These are phyloP conservation scores for Globisporangium irregulare DNA, from an alignment of 352 stramenopile genomes.

Conservation along the genomic window DNA sequence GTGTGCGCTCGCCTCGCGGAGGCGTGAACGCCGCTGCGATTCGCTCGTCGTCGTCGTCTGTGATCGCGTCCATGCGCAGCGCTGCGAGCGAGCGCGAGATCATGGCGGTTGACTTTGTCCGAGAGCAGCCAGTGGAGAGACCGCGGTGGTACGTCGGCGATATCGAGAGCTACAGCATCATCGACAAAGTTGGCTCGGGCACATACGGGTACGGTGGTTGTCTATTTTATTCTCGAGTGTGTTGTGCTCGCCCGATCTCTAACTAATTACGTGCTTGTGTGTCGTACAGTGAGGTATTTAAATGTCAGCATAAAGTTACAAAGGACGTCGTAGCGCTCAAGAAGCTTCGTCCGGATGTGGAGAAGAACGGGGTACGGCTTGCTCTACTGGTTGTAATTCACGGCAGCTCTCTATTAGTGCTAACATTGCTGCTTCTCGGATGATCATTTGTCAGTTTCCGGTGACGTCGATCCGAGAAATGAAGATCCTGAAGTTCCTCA, in stretches of 20 bases:
- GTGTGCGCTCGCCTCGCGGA: constrained; percentile 9
- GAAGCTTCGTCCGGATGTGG: constrained; percentile 78
- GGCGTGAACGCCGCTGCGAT: constrained; percentile 15
- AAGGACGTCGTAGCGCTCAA: constrained; percentile 87
- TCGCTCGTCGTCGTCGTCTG: constrained; percentile 42
- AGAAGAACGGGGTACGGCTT: constrained; percentile 78
- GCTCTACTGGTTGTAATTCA: not conserved
- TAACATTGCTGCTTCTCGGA: not conserved
- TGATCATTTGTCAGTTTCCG: constrained; percentile 67
- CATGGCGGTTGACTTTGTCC: constrained; percentile 40
- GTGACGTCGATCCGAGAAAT: constrained; percentile 97
- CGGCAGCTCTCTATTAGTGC: not conserved
- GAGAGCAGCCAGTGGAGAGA: constrained; percentile 36
- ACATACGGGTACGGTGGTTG: constrained; percentile 64
- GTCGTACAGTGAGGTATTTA: constrained; percentile 73
- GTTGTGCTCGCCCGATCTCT: not conserved
- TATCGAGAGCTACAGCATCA: constrained; percentile 87
- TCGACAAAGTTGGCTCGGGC: constrained; percentile 84
- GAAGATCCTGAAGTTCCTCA: constrained; percentile 96
- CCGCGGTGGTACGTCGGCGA: constrained; percentile 80
- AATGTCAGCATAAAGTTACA: constrained; percentile 84
- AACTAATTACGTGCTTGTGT: not conserved
- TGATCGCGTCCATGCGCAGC: constrained; percentile 69
- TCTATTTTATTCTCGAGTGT: not conserved
- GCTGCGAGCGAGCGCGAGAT: constrained; percentile 76